Conservation (phyloP, 768 basidiomycete species). For the Clitopilus hobsonii region DNA sequence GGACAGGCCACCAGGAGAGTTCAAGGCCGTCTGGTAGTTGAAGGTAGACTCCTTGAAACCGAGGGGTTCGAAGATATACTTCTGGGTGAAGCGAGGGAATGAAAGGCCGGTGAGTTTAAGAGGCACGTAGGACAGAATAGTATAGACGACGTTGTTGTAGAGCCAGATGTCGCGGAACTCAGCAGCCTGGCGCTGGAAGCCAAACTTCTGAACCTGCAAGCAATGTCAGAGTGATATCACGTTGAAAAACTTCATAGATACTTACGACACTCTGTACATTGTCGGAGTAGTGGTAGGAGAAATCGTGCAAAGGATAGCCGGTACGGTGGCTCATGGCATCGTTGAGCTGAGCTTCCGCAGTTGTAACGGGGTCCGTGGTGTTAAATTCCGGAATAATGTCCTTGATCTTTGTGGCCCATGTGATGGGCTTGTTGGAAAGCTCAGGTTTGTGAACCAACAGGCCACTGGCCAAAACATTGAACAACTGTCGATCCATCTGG, state of each 20-base stretch:
- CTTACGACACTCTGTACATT: slow-evolving; percentile 3
- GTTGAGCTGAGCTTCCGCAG: slow-evolving; percentile 10
- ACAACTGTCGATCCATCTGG: slow-evolving; percentile 11
- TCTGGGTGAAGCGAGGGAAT: slow-evolving; percentile 15
- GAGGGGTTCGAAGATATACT: slow-evolving; percentile 18
- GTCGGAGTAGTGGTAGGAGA: slow-evolving; percentile 5
- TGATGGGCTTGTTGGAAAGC: slow-evolving; percentile 16
- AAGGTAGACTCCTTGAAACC: slow-evolving; percentile 21
- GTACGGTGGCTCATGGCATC: slow-evolving; percentile 14
- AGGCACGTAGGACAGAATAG: slow-evolving; percentile 17
- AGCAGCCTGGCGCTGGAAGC: slow-evolving; percentile 19
- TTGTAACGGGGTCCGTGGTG: slow-evolving; percentile 16
- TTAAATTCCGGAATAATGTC: slow-evolving; percentile 17
- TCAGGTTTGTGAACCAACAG: slow-evolving; percentile 21
- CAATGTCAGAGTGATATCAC: background rate
- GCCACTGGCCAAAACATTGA: slow-evolving; percentile 19
- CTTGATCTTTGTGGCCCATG: slow-evolving; percentile 18
- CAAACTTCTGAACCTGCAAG: slow-evolving; percentile 10
- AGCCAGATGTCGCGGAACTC: slow-evolving; percentile 20
- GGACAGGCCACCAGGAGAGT: slow-evolving; percentile 16
- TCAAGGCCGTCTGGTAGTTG: slow-evolving; percentile 16
- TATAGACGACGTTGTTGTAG: slow-evolving; percentile 22
- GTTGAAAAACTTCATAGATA: background rate
- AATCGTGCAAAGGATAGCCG: slow-evolving; percentile 7
- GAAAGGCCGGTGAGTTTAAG: slow-evolving; percentile 15